Base-by-base conservation (phyloP, 106 monocot genomes). In the Dendrobium nobile region DNA sequence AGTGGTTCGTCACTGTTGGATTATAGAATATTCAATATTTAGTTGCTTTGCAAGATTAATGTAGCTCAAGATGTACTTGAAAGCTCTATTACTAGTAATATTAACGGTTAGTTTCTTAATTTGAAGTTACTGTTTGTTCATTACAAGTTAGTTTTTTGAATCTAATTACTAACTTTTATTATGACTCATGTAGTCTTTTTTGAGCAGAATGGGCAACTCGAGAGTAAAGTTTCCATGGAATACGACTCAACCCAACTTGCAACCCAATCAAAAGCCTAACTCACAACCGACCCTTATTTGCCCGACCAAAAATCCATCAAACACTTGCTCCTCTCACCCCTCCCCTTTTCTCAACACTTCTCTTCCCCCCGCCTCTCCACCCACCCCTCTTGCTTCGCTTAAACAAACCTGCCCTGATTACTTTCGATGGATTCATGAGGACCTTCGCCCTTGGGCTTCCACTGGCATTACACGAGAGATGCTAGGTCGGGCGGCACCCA, bases 361-460 rank as follows among this genome's bases (percentile, higher is more conserved):
- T 15, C 5, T 8, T 20, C 7, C 74, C 44, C 43, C 41, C 0
- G 1, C 76, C 27, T 26, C 76, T 13, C 48, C 78, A 3, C 27
- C 17, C 41, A 22, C 58, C 18, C 27, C 7, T 24, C 37, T 58
- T 1, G 1, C 78, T 4, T 8, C 7, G 1, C 37, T 58, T 1
- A 1, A 17, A 3, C 40, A 56, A 24, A 2, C 7, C 0, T 89
- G 89, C 77, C 89, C 89, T 0, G 75, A 81, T 8, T 89, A 86
- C 86, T 89, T 89, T 81, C 89, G 86, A 17, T 82, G 84, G 86
- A 86, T 89, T 17, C 77, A 86, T 20, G 82, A 80, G 55, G 86
- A 89, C 61, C 82, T 89, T 24, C 42, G 65, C 41, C 84, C 89
- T 16, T 89, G 89, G 89, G 64, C 54, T 7, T 22, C 79, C 5